Conservation (phyloP, 768 basidiomycete genomes). For the Pleurotus djamor region DNA sequence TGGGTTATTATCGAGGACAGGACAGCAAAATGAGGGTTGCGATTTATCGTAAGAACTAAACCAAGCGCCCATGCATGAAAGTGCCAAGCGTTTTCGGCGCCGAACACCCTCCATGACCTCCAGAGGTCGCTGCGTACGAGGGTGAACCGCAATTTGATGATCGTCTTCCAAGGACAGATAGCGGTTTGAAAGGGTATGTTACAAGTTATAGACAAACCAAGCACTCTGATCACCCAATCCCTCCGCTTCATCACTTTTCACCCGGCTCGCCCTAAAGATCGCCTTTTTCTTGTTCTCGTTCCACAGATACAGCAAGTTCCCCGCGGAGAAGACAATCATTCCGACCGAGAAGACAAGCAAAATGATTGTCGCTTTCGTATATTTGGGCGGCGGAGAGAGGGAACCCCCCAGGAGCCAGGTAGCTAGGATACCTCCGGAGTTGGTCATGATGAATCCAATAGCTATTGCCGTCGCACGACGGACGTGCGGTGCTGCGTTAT, state of each 20-base stretch:
- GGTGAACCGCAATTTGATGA: too few species aligned
- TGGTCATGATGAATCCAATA: slow-evolving; percentile 55
- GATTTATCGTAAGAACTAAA: too few species aligned
- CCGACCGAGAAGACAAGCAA: slow-evolving; percentile 36
- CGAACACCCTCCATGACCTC: too few species aligned
- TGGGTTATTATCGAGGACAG: too few species aligned
- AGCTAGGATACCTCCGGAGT: slow-evolving; percentile 53
- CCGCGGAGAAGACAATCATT: slow-evolving; percentile 30
- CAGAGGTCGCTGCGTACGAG: too few species aligned
- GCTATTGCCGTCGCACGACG: slow-evolving; percentile 60
- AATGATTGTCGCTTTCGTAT: slow-evolving; percentile 44
- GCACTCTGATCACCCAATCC: slow-evolving; percentile 49
- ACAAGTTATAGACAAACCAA: slow-evolving; percentile 47
- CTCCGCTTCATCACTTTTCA: slow-evolving; percentile 30
- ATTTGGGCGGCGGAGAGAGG: slow-evolving; percentile 46
- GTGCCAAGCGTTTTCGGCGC: too few species aligned
- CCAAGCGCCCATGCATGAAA: too few species aligned
- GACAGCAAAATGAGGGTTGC: too few species aligned
- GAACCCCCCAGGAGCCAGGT: slow-evolving; percentile 23
- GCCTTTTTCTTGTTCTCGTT: slow-evolving; percentile 46
- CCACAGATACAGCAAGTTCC: slow-evolving; percentile 39
- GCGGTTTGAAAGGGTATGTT: not conserved
- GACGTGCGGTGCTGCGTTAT: slow-evolving; percentile 56
- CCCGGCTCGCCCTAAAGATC: slow-evolving; percentile 23
- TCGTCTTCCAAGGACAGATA: too few species aligned